phyloP scores from a whole-genome alignment of 148 eudicot species.

The Heliosperma pusillum region DNA sequence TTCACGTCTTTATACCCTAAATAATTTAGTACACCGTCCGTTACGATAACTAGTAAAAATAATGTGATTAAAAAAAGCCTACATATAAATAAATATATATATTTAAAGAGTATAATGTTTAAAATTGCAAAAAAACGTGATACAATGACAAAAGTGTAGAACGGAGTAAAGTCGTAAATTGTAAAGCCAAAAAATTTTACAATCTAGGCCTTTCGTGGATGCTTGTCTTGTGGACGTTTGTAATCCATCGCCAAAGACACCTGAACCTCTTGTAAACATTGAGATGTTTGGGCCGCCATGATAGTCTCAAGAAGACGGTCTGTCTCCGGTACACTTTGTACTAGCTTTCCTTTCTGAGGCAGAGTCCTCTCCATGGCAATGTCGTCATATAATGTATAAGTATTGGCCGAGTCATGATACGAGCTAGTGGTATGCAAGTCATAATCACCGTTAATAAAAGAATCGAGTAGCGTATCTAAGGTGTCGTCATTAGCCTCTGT shows the following conservation, averaged over 20 bases:
- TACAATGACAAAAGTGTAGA: too few species aligned
- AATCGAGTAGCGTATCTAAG: not conserved
- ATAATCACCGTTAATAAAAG: not conserved
- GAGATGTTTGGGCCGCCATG: constrained; percentile 23
- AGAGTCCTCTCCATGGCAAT: constrained; percentile 45
- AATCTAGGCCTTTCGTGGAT: too few species aligned
- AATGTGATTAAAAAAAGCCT: too few species aligned
- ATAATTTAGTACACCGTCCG: too few species aligned
- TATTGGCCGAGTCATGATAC: constrained; percentile 8
- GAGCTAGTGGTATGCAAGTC: not conserved
- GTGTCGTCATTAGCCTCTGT: not conserved
- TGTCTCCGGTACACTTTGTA: constrained; percentile 46
- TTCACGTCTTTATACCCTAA: too few species aligned
- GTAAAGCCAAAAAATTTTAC: too few species aligned
- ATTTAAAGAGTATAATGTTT: too few species aligned
- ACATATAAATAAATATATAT: too few species aligned
- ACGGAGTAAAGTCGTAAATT: too few species aligned
- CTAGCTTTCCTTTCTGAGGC: not conserved
- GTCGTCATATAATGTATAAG: constrained; percentile 22
- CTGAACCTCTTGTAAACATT: constrained; percentile 37
- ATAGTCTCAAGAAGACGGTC: constrained; percentile 56
- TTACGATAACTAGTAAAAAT: too few species aligned
- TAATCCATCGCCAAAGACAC: constrained; percentile 15
- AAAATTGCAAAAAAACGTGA: too few species aligned
- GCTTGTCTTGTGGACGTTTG: constrained; percentile 7